These are phyloP conservation scores for Ophiostoma tasmaniense DNA, from an alignment of 2,329 filamentous ascomycete species.

Conservation along the genomic window DNA sequence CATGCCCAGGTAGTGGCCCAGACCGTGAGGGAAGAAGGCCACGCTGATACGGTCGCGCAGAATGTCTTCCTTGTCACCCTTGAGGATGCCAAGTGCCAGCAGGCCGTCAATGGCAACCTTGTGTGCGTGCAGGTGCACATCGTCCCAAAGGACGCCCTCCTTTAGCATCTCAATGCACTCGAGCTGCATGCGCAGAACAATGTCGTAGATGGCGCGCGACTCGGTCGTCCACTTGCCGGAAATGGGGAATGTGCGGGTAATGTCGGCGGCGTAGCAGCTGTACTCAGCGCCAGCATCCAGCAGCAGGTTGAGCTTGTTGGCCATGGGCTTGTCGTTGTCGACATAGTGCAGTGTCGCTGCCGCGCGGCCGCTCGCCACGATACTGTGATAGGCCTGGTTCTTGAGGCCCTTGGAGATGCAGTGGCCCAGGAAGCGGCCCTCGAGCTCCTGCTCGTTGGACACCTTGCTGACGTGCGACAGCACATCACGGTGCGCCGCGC, in stretches of 20 bases:
- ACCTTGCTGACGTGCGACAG: constrained; percentile 54
- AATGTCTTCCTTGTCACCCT: constrained; percentile 60
- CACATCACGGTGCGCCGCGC: constrained; percentile 56
- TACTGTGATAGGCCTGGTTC: constrained; percentile 80
- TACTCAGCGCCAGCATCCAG: constrained; percentile 78
- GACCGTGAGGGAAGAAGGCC: constrained; percentile 84
- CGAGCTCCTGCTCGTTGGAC: constrained; percentile 72
- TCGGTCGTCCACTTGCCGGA: constrained; percentile 61
- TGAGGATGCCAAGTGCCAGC: constrained; percentile 64
- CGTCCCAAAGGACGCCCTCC: constrained; percentile 69
- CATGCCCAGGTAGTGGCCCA: constrained; percentile 86
- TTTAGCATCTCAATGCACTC: constrained; percentile 66
- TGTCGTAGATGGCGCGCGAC: constrained; percentile 66
- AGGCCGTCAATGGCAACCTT: constrained; percentile 74
- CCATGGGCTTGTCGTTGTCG: constrained; percentile 62
- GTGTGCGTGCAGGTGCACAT: constrained; percentile 73
- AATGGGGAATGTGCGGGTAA: constrained; percentile 81
- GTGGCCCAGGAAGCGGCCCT: constrained; percentile 68
- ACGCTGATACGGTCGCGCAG: constrained; percentile 70
- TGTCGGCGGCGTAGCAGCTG: constrained; percentile 62
- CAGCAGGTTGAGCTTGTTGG: constrained; percentile 67
- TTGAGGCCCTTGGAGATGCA: constrained; percentile 68
- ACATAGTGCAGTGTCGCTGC: constrained; percentile 85
- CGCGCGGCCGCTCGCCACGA: constrained; percentile 70
- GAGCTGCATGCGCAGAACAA: constrained; percentile 80